phyloP scores from a whole-genome alignment of 768 basidiomycete genomes.

The Melanogaster broomeanus region DNA sequence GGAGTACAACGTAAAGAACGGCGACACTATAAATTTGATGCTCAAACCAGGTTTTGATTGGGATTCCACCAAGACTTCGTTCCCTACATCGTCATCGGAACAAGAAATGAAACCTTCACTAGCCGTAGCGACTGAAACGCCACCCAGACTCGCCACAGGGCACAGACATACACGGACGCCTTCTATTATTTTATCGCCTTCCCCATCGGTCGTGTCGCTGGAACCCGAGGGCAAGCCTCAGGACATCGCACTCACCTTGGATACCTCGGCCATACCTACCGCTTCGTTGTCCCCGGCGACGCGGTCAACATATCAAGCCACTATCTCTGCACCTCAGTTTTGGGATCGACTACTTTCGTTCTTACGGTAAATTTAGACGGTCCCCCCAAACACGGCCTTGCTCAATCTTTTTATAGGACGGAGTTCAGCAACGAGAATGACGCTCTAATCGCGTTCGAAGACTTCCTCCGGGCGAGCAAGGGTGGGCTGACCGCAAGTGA shows the following conservation, averaged over 20 bases:
- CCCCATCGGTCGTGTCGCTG: constrained; percentile 53
- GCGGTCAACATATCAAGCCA: constrained; percentile 36
- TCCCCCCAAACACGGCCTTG: neutral
- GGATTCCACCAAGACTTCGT: constrained; percentile 50
- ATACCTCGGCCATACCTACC: constrained; percentile 52
- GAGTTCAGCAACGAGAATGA: constrained; percentile 69
- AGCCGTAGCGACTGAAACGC: constrained; percentile 22
- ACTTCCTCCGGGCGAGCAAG: constrained; percentile 82
- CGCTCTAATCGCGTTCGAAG: constrained; percentile 76
- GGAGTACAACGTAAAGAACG: constrained; percentile 84
- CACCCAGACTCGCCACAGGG: constrained; percentile 29
- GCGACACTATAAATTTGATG: constrained; percentile 83
- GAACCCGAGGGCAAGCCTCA: constrained; percentile 46
- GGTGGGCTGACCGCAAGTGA: constrained; percentile 78
- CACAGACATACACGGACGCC: constrained; percentile 67
- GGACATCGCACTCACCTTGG: constrained; percentile 71
- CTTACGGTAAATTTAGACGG: constrained; percentile 44
- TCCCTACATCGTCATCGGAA: constrained; percentile 20
- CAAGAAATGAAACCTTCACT: constrained; percentile 20
- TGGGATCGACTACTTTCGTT: constrained; percentile 74
- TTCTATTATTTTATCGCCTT: constrained; percentile 76
- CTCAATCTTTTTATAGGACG: constrained; percentile 37
- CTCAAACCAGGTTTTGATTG: constrained; percentile 75
- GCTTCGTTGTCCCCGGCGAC: constrained; percentile 42
- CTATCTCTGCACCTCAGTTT: constrained; percentile 76